These are phyloP conservation scores for Penicillium hordei DNA, from an alignment of 2,329 filamentous ascomycete species.

Conservation along the genomic window DNA sequence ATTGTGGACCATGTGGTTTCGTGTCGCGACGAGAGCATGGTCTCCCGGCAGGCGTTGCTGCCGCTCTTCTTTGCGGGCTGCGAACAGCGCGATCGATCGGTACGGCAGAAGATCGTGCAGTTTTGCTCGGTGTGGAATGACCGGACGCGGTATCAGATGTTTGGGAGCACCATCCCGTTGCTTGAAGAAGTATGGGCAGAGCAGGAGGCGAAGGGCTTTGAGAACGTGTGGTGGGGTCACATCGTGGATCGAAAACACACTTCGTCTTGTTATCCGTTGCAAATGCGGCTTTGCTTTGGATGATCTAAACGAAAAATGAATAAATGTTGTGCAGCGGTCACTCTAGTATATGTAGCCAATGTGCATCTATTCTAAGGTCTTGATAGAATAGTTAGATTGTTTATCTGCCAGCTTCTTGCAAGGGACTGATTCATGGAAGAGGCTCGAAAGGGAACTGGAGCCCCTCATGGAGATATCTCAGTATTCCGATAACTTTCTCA, in stretches of 20 bases:
- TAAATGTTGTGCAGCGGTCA: too few species aligned
- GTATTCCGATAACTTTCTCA: too few species aligned
- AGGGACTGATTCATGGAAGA: too few species aligned
- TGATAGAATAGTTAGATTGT: too few species aligned
- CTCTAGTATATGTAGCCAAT: too few species aligned
- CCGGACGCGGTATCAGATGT: not conserved
- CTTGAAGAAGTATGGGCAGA: not conserved
- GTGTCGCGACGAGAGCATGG: not conserved
- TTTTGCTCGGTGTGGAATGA: not conserved
- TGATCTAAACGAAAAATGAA: not conserved
- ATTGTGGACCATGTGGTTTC: not conserved
- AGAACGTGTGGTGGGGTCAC: not conserved
- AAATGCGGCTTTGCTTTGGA: not conserved
- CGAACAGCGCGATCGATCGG: not conserved
- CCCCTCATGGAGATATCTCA: too few species aligned
- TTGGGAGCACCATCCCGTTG: not conserved
- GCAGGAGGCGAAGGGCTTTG: not conserved
- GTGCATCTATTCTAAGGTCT: too few species aligned
- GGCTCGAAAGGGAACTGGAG: too few species aligned
- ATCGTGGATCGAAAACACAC: not conserved
- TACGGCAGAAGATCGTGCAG: not conserved
- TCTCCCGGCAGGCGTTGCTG: not conserved
- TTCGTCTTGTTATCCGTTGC: not conserved
- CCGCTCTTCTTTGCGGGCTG: not conserved
- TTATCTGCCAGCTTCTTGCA: too few species aligned